phyloP scores from a whole-genome alignment of 2,329 filamentous ascomycete species.

The Podosphaera xanthii region DNA sequence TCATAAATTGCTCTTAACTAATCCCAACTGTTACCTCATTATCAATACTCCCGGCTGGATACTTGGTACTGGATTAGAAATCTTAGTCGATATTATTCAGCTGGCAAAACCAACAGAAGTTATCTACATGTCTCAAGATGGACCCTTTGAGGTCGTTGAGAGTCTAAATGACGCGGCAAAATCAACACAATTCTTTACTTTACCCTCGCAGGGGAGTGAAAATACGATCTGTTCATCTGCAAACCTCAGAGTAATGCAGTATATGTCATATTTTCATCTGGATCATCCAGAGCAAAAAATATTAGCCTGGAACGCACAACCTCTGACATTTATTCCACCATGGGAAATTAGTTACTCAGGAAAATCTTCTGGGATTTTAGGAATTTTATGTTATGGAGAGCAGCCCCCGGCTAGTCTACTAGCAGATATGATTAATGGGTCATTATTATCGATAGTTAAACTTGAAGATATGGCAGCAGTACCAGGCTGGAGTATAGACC shows the following conservation, averaged over 20 bases:
- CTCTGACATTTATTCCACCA: constrained; percentile 33
- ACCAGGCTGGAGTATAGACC: constrained; percentile 12
- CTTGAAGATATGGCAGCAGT: constrained; percentile 32
- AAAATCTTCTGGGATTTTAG: constrained; percentile 29
- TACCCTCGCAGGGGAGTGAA: constrained; percentile 37
- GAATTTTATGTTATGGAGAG: constrained; percentile 44
- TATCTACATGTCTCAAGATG: constrained; percentile 45
- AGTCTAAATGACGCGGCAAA: constrained; percentile 22
- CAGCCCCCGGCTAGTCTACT: constrained; percentile 35
- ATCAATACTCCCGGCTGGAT: constrained; percentile 60
- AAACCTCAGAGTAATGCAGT: constrained; percentile 50
- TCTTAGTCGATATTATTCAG: constrained; percentile 33
- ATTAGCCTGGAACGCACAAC: constrained; percentile 25
- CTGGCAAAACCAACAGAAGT: constrained; percentile 34
- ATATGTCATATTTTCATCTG: constrained; percentile 57
- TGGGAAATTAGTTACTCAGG: constrained; percentile 38
- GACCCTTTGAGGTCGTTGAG: constrained; percentile 32
- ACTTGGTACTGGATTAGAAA: constrained; percentile 42
- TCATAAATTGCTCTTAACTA: constrained; percentile 19
- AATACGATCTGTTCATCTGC: constrained; percentile 34
- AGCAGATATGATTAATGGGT: constrained; percentile 43
- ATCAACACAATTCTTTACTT: constrained; percentile 22
- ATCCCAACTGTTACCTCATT: constrained; percentile 31
- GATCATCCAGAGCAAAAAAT: constrained; percentile 8
- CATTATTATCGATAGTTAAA: constrained; percentile 41